These are phyloP conservation scores for Aegilops sharonensis DNA, from an alignment of 176 grass and related monocot genomes.

Conservation along the genomic window DNA sequence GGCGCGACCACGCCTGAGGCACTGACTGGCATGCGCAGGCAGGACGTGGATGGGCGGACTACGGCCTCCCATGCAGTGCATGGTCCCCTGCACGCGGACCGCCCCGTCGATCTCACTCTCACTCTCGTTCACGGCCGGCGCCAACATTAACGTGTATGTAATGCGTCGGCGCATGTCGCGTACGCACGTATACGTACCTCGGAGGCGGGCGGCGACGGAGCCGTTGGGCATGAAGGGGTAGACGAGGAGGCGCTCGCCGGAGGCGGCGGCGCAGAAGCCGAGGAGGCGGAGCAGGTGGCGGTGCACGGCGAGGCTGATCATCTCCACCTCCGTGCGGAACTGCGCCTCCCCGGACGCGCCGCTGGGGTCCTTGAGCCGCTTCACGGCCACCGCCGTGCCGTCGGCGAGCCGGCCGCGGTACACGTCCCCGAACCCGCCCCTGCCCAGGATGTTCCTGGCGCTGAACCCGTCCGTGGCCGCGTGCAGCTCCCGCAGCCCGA, in stretches of 20 bases:
- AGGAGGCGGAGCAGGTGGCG: constrained; percentile 86
- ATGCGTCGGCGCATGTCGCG: neutral
- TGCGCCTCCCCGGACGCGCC: constrained; percentile 40
- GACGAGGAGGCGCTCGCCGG: constrained; percentile 80
- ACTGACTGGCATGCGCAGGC: neutral
- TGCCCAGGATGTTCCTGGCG: constrained; percentile 62
- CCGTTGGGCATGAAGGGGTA: constrained; percentile 97
- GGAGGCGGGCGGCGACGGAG: constrained; percentile 77
- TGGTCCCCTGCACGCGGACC: constrained; percentile 1
- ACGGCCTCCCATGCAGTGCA: constrained; percentile 21
- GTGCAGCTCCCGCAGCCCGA: constrained; percentile 67
- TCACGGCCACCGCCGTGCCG: constrained; percentile 74
- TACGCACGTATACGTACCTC: constrained; percentile 39
- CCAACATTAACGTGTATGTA: neutral
- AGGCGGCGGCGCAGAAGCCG: constrained; percentile 68
- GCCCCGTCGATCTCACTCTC: neutral
- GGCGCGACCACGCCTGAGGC: constrained; percentile 38
- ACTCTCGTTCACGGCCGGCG: neutral
- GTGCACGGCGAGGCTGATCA: constrained; percentile 95
- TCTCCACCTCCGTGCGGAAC: constrained; percentile 92
- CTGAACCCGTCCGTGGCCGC: constrained; percentile 84
- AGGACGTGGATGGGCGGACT: neutral
- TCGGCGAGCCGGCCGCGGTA: constrained; percentile 62
- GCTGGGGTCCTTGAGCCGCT: constrained; percentile 78
- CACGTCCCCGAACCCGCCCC: constrained; percentile 90